Base-by-base conservation (phyloP, 805 yeast genomes). In the Zygosaccharomyces kombuchaensis region DNA sequence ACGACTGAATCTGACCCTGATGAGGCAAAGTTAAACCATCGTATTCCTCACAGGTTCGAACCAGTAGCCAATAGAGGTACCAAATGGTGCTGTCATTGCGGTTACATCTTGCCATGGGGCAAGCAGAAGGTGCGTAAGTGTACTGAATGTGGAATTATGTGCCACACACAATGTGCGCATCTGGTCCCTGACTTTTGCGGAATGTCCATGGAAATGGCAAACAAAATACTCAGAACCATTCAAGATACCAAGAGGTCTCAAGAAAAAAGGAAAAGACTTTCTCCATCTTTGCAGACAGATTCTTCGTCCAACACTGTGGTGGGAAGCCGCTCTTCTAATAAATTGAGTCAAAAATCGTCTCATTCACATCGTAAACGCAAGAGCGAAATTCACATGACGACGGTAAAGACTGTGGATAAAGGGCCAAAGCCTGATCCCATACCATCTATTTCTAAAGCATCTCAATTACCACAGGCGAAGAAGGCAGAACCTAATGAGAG, bases 51-150 rank as follows among this genome's bases (percentile, higher is more conserved):
- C 65, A 80, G 96, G 63, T 91, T 91, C 65, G 96, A 87, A 55
- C 90, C 91, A n/a, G 79, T 81, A 22, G 77, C 93, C 13, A 93
- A 93, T 61, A 82, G 89, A 68, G 95, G 96, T 58, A 95, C 99
- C 2, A 90, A 91, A 62, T 93, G 99, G 99, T 93, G 99, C 70
- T 93, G 98, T 58, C 99, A 93, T 65, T 93, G 99, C 76, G 99
- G 99, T 50, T 88, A 88, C 62, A 82, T 93, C 43, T 74, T 93
- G 51, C 98, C 99, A 13, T 84, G 96, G 84, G 96, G 98, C 43
- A 80, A 84, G 59, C 89, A 88, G 66, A 89, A 87, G 57, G 95
- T 90, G 9, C 77, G 96, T 42, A 93, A 88, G 65, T 91, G 99
- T 74, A 72, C 84, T 4, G 93, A 86, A 55, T 93, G 99, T 80